Evolutionary conservation across 306 rosid genomes (phyloP).

Genomic region (Cucurbita maxima): DNA sequence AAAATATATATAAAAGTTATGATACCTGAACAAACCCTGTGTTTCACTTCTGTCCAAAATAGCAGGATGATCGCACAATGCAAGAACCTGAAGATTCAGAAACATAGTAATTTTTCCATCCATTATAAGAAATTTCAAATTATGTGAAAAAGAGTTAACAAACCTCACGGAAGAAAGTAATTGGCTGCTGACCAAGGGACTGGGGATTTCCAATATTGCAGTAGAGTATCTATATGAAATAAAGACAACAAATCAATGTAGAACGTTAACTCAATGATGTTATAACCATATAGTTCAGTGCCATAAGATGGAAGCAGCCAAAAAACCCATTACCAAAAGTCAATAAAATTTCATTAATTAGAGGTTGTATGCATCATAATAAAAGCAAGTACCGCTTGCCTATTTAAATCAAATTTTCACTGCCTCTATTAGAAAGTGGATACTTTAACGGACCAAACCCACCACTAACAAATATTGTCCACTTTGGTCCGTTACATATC

Average conservation of each 20-base stretch:
- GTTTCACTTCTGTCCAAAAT: slow-evolving; percentile 81
- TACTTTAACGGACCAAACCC: no score
- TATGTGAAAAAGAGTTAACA: slow-evolving; percentile 13
- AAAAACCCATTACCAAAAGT: not conserved
- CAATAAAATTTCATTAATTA: not conserved
- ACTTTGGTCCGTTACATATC: no score
- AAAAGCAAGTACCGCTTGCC: not conserved
- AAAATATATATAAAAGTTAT: not conserved
- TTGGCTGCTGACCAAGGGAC: slow-evolving; percentile 81
- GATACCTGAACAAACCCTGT: slow-evolving; percentile 90
- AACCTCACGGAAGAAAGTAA: slow-evolving; percentile 90
- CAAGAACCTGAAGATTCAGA: slow-evolving; percentile 53
- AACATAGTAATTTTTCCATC: slow-evolving; percentile 1
- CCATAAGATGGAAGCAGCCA: not conserved
- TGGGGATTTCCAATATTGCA: slow-evolving; percentile 97
- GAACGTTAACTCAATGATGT: not conserved
- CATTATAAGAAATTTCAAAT: not conserved
- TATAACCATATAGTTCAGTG: not conserved
- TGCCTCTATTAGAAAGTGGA: not conserved
- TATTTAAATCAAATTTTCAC: not conserved
- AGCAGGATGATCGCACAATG: slow-evolving; percentile 70
- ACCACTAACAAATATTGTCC: no score
- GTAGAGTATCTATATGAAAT: slow-evolving; percentile 45
- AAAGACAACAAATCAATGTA: not conserved
- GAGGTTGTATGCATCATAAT: not conserved